phyloP scores from a whole-genome alignment of 2,329 filamentous ascomycete species.

The Neonectria magnoliae region DNA sequence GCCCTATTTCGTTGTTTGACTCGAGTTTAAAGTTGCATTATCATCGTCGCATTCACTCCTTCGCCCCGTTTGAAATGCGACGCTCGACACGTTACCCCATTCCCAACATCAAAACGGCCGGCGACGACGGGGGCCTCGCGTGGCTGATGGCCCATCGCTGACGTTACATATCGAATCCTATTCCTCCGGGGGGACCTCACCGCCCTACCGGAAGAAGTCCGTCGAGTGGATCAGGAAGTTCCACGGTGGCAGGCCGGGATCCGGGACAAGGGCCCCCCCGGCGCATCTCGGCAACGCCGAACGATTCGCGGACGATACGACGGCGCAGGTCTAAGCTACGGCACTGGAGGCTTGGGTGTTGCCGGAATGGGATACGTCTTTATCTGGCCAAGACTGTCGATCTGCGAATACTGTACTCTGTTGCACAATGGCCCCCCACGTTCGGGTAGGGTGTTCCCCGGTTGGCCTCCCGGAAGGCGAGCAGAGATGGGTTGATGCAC shows the following conservation, averaged over 20 bases:
- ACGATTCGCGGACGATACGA: background rate
- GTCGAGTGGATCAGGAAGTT: background rate
- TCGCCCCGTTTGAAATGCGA: no score
- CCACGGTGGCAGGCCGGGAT: background rate
- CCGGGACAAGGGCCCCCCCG: background rate
- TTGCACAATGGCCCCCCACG: constrained; percentile 15
- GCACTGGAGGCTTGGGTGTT: background rate
- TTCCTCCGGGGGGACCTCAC: constrained; percentile 3
- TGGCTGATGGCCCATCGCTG: background rate
- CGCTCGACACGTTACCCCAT: no score
- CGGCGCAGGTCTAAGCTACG: constrained; percentile 5
- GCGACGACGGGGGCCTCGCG: no score
- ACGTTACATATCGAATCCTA: constrained; percentile 1
- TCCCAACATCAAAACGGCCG: no score
- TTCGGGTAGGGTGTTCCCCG: constrained; percentile 3
- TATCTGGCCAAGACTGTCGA: background rate
- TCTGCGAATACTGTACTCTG: background rate
- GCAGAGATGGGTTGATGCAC: constrained; percentile 14
- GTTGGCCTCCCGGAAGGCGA: constrained; percentile 5
- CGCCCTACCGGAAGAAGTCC: constrained; percentile 4
- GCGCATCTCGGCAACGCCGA: background rate
- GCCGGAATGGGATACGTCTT: background rate
- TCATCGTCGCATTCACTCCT: background rate
- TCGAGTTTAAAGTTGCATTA: background rate
- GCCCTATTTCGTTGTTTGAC: no score